Conservation (phyloP, 2,329 filamentous ascomycete species). For the Catunica adiposa region DNA sequence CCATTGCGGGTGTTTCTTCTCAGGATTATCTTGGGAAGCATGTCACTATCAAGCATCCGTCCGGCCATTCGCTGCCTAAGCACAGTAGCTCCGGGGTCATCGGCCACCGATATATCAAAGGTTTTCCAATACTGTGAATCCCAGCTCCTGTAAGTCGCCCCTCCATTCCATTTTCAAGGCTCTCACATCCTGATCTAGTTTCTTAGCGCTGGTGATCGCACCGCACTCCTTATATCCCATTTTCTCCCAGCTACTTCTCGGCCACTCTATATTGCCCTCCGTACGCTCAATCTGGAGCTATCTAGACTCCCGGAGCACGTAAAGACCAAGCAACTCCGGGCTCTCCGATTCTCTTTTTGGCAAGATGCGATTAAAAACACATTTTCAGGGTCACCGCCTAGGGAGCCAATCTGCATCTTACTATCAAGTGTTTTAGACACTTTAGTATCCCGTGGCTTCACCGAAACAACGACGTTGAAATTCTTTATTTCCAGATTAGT, state of each 20-base stretch:
- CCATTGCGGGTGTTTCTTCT: too few species aligned
- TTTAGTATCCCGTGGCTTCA: conserved; percentile 30
- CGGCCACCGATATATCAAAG: neutral
- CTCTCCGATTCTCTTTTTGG: conserved; percentile 91
- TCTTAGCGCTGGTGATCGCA: conserved; percentile 66
- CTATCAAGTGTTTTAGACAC: conserved; percentile 55
- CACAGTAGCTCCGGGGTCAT: too few species aligned
- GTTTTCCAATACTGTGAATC: conserved; percentile 6
- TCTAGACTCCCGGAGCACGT: conserved; percentile 80
- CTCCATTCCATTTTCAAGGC: neutral
- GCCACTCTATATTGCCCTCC: conserved; percentile 77
- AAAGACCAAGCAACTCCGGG: conserved; percentile 70
- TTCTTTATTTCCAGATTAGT: conserved; percentile 67
- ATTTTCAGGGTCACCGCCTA: conserved; percentile 61
- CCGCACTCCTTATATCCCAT: conserved; percentile 69
- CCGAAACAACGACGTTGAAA: conserved; percentile 30
- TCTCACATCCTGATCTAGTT: neutral
- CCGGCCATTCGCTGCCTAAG: too few species aligned
- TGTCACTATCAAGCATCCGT: too few species aligned
- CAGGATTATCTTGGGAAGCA: too few species aligned
- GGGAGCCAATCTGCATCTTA: conserved; percentile 79
- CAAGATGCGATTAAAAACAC: conserved; percentile 66
- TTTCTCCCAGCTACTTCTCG: conserved; percentile 62
- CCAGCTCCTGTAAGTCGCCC: conserved; percentile 2
- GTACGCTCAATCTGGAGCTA: conserved; percentile 84